phyloP scores from a whole-genome alignment of 345 rosid species.

The Odontarrhena argentea region DNA sequence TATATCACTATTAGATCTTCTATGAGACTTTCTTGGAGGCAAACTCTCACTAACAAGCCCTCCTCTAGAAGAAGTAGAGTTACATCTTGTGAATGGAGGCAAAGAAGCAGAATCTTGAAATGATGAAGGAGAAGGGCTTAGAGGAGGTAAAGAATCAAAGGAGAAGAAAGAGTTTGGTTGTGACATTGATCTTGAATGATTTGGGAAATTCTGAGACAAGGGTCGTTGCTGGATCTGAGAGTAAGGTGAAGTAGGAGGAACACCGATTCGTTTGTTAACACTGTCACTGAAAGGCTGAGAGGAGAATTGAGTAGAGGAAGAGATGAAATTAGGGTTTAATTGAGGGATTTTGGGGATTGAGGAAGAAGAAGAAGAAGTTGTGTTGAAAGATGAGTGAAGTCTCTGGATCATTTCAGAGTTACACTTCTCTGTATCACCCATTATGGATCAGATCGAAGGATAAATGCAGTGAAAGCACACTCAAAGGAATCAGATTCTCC shows the following conservation, averaged over 20 bases:
- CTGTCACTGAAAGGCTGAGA: constrained; percentile 48
- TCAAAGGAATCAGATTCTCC: neutral
- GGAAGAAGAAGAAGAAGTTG: constrained; percentile 48
- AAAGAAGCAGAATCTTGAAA: constrained; percentile 55
- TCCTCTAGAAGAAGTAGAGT: constrained; percentile 36
- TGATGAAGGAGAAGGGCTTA: constrained; percentile 61
- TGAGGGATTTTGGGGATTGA: constrained; percentile 58
- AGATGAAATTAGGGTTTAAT: constrained; percentile 51
- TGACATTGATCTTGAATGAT: constrained; percentile 82
- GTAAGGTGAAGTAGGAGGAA: constrained; percentile 86
- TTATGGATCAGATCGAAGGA: constrained; percentile 28
- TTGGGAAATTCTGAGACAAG: constrained; percentile 53
- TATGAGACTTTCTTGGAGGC: constrained; percentile 82
- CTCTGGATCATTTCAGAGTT: constrained; percentile 70
- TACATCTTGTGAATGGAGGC: constrained; percentile 65
- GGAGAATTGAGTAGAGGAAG: constrained; percentile 52
- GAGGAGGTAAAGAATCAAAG: constrained; percentile 75
- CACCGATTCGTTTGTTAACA: constrained; percentile 64
- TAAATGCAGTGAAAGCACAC: constrained; percentile 26
- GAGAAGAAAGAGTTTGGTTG: constrained; percentile 82
- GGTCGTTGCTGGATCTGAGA: constrained; percentile 74
- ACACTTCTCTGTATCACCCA: constrained; percentile 73
- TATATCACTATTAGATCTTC: constrained; percentile 91
- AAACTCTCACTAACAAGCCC: constrained; percentile 52
- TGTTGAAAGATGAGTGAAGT: constrained; percentile 59